A percentile compares a stretch with the other conserved stretches of the same genome.
phyloP scores from a whole-genome alignment of 2,329 filamentous ascomycete species.

The Thielaviopsis populi region DNA sequence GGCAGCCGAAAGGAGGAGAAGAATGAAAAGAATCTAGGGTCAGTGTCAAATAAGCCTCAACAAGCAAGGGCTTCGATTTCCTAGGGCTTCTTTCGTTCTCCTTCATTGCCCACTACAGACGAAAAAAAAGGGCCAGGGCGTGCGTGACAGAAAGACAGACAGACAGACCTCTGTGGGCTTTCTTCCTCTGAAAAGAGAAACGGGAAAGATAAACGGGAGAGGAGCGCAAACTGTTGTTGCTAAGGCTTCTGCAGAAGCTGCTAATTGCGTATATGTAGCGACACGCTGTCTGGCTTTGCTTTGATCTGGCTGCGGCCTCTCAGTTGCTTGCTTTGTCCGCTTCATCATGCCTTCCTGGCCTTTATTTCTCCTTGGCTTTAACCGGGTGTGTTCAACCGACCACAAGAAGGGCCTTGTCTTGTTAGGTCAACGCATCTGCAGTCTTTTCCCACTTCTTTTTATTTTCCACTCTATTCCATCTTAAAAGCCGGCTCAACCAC shows the following conservation, averaged over 20 bases:
- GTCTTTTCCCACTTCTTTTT: neutral
- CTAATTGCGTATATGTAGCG: neutral
- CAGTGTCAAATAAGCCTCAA: constrained; percentile 1
- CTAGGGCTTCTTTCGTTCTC: neutral
- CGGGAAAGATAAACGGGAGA: neutral
- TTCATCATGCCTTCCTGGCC: neutral
- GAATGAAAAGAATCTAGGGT: neutral
- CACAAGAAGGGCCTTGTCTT: neutral
- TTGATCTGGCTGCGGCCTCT: neutral
- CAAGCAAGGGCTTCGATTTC: neutral
- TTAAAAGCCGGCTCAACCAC: neutral
- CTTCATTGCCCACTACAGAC: neutral
- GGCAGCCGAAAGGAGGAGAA: constrained; percentile 3
- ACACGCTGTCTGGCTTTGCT: neutral
- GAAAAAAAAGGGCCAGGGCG: neutral
- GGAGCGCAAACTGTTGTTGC: neutral
- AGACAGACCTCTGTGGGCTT: neutral
- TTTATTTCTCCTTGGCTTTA: neutral
- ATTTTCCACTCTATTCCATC: neutral
- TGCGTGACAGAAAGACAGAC: no score
- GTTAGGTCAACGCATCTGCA: neutral
- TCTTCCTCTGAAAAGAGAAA: neutral
- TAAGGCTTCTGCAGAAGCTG: neutral
- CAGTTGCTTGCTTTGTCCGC: neutral
- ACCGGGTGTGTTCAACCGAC: neutral